Conservation (phyloP, 768 basidiomycete species). For the Rhodotorula kratochvilovae region DNA sequence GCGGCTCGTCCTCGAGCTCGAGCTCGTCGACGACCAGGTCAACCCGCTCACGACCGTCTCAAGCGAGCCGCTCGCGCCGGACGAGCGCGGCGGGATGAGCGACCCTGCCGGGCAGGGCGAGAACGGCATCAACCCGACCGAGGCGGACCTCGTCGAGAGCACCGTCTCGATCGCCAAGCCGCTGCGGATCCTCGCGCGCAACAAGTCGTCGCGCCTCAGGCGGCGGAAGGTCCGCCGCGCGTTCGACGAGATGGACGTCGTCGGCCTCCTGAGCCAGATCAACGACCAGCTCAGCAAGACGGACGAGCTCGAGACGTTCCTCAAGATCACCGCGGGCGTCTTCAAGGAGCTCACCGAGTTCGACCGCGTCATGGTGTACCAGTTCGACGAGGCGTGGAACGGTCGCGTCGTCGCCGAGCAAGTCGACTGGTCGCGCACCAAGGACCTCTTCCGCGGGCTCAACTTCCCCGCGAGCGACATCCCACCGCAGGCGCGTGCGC, state of each 20-base stretch:
- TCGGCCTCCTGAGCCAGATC: slow-evolving; percentile 70
- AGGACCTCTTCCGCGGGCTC: slow-evolving; percentile 66
- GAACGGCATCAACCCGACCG: slow-evolving; percentile 34
- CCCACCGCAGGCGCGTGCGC: slow-evolving; percentile 58
- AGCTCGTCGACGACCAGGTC: slow-evolving; percentile 64
- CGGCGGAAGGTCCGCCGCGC: slow-evolving; percentile 16
- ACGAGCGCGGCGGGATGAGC: slow-evolving; percentile 25
- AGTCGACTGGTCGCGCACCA: slow-evolving; percentile 69
- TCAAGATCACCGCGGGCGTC: slow-evolving; percentile 63
- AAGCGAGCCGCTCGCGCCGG: slow-evolving; percentile 18
- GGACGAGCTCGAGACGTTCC: slow-evolving; percentile 61
- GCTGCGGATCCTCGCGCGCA: slow-evolving; percentile 64
- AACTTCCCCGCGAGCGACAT: slow-evolving; percentile 63
- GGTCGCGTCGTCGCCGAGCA: slow-evolving; percentile 63
- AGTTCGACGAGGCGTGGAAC: slow-evolving; percentile 45
- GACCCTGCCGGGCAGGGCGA: slow-evolving; percentile 34
- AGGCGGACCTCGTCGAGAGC: slow-evolving; percentile 47
- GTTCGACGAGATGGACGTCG: slow-evolving; percentile 67
- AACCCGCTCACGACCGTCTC: slow-evolving; percentile 58
- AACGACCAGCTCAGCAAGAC: slow-evolving; percentile 72
- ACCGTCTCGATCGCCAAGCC: slow-evolving; percentile 67
- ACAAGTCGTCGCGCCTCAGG: slow-evolving; percentile 43
- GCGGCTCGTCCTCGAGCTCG: slow-evolving; percentile 64
- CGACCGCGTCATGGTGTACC: slow-evolving; percentile 71
- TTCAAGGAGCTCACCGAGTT: slow-evolving; percentile 76